Conservation (phyloP, 2,329 filamentous ascomycete species). For the Thielaviopsis populi region DNA sequence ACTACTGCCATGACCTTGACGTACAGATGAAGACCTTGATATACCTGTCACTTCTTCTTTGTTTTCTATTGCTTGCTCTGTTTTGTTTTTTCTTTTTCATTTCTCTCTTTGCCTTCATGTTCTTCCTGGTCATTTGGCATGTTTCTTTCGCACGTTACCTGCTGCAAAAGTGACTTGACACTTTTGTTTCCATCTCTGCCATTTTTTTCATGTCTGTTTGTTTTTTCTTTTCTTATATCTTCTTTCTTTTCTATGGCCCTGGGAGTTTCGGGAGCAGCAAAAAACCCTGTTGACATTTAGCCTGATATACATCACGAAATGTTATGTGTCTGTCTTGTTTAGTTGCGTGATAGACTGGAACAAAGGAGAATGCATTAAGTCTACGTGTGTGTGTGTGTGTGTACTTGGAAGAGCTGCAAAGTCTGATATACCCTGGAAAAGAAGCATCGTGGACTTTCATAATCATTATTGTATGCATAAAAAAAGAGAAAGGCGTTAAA, state of each 20-base stretch:
- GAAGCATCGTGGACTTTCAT: no score
- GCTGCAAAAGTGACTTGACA: background rate
- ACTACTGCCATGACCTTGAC: constrained; percentile 1
- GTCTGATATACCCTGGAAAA: no score
- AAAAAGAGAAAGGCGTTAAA: no score
- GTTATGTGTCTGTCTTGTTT: background rate
- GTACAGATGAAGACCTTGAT: constrained; percentile 5
- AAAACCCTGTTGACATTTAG: constrained; percentile 2
- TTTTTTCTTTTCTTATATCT: constrained; percentile 4
- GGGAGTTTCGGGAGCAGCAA: constrained; percentile 10
- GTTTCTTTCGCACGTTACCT: background rate
- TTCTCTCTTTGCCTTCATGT: background rate
- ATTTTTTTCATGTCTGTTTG: constrained; percentile 6
- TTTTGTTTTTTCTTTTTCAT: background rate
- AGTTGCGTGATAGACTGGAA: background rate
- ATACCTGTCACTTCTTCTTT: constrained; percentile 6
- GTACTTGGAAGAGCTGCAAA: no score
- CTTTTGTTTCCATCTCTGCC: background rate
- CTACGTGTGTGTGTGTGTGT: no score
- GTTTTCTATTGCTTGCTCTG: background rate
- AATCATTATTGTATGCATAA: no score
- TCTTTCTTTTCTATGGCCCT: constrained; percentile 8
- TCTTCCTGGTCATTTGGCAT: background rate
- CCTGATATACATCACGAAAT: background rate
- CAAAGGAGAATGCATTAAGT: background rate